These are phyloP conservation scores for Breynia disticha DNA, from an alignment of 441 rosid species.

Conservation along the genomic window DNA sequence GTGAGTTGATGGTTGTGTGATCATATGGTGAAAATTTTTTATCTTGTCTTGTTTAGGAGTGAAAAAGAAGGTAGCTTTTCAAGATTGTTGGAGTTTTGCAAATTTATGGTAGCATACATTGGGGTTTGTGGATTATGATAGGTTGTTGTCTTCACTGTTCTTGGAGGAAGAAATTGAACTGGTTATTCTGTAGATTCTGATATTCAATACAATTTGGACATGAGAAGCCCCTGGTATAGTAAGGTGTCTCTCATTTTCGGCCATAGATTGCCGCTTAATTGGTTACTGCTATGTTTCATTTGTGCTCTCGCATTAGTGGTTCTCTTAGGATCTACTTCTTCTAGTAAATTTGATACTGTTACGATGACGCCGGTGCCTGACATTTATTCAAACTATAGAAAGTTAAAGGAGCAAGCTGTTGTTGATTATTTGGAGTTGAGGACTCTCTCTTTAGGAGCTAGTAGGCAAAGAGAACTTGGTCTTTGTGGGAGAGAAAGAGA, in stretches of 20 bases:
- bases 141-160: no score
- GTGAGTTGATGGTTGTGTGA: not conserved
- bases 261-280: slow-evolving; percentile 56
- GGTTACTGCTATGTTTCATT: slow-evolving; percentile 54
- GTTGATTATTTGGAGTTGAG: slow-evolving; percentile 73
- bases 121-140: not conserved
- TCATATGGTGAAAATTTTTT: not conserved
- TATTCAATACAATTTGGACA: slow-evolving; percentile 38
- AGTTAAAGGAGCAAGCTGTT: slow-evolving; percentile 84
- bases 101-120: not conserved
- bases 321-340: slow-evolving; percentile 62
- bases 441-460: slow-evolving; percentile 49
- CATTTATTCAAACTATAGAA: slow-evolving; percentile 62
- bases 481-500: slow-evolving; percentile 88
- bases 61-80: not conserved
- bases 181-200: slow-evolving; percentile 23
- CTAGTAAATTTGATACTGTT: slow-evolving; percentile 41
- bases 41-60: not conserved
- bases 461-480: slow-evolving; percentile 41
- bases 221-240: slow-evolving; percentile 80
- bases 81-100: not conserved
- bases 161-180: not conserved
- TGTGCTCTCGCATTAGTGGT: slow-evolving; percentile 61
- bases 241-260: slow-evolving; percentile 50
- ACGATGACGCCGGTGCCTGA: slow-evolving; percentile 36